phyloP scores from a whole-genome alignment of 2,329 filamentous ascomycete genomes.

The Didymellaceae sp. region DNA sequence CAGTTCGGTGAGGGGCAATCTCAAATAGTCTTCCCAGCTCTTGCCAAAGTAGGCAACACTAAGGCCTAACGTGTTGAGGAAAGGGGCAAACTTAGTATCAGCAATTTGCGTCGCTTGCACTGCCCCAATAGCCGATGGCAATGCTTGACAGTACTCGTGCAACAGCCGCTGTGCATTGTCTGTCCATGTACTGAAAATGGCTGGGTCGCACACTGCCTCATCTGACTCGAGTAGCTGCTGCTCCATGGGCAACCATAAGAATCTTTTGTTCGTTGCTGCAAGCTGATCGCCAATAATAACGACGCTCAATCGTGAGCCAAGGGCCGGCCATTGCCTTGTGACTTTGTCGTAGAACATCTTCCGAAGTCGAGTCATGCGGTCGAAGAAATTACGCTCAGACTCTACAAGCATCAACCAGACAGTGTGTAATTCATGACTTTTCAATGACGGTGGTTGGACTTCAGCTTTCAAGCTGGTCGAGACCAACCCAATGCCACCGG shows the following conservation, averaged over 20 bases:
- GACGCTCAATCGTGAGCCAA: slow-evolving; percentile 33
- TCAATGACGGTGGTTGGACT: not conserved
- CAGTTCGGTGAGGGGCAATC: slow-evolving; percentile 32
- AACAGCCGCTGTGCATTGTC: slow-evolving; percentile 27
- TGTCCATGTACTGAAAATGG: slow-evolving; percentile 33
- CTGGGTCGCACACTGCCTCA: slow-evolving; percentile 26
- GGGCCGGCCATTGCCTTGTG: slow-evolving; percentile 34
- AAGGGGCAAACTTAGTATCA: slow-evolving; percentile 34
- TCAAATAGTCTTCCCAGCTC: slow-evolving; percentile 39
- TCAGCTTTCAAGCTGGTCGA: not conserved
- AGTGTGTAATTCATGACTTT: slow-evolving; percentile 27
- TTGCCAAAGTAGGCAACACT: slow-evolving; percentile 33
- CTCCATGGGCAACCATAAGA: slow-evolving; percentile 30
- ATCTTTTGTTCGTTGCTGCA: slow-evolving; percentile 24
- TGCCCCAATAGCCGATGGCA: slow-evolving; percentile 35
- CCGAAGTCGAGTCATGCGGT: slow-evolving; percentile 32
- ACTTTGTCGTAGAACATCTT: slow-evolving; percentile 38
- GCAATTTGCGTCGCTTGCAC: slow-evolving; percentile 27
- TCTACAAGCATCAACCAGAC: slow-evolving; percentile 33
- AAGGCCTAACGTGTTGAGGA: slow-evolving; percentile 36
- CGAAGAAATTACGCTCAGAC: slow-evolving; percentile 34
- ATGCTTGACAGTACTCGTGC: slow-evolving; percentile 30
- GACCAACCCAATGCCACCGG: not conserved
- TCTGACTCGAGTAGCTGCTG: slow-evolving; percentile 19
- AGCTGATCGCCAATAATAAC: slow-evolving; percentile 30